Percentiles rank a stretch among this genome's conserved stretches.
These are phyloP conservation scores for Fusarium sulawesiense DNA, from an alignment of 2,329 filamentous ascomycete genomes.

Conservation along the genomic window DNA sequence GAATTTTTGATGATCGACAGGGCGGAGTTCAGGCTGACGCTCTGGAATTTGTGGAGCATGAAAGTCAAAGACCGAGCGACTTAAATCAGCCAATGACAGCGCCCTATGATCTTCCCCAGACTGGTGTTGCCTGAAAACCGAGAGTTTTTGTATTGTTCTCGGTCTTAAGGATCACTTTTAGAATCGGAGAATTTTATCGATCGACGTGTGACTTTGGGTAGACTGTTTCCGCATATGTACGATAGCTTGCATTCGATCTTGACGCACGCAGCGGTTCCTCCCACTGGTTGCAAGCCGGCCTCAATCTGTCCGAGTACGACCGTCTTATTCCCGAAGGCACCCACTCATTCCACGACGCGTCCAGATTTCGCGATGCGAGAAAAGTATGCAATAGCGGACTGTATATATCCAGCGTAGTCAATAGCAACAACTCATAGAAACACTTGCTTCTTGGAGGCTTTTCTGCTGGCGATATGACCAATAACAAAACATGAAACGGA, in stretches of 20 bases:
- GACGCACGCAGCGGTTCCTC: neutral
- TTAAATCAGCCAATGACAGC: neutral
- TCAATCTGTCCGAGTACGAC: rapidly evolving
- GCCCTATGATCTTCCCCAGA: neutral
- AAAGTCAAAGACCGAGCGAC: neutral
- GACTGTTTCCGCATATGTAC: too few species aligned
- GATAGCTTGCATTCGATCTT: neutral
- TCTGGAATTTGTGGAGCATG: too few species aligned
- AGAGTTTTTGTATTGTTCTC: neutral
- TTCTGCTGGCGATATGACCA: neutral
- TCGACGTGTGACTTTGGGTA: too few species aligned
- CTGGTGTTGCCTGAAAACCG: neutral
- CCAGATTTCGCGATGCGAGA: too few species aligned
- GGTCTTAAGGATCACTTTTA: neutral
- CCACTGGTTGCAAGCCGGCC: too few species aligned
- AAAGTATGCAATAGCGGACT: too few species aligned
- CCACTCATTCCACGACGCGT: neutral
- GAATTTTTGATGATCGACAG: too few species aligned
- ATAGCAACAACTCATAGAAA: too few species aligned
- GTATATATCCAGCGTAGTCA: rapidly evolving
- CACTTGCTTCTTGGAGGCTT: rapidly evolving
- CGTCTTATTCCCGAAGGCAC: neutral
- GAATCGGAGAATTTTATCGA: too few species aligned
- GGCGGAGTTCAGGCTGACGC: too few species aligned
- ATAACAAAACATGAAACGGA: neutral